Evolutionary conservation across 768 basidiomycete species (phyloP).

Genomic region (Podaxis pistillaris): DNA sequence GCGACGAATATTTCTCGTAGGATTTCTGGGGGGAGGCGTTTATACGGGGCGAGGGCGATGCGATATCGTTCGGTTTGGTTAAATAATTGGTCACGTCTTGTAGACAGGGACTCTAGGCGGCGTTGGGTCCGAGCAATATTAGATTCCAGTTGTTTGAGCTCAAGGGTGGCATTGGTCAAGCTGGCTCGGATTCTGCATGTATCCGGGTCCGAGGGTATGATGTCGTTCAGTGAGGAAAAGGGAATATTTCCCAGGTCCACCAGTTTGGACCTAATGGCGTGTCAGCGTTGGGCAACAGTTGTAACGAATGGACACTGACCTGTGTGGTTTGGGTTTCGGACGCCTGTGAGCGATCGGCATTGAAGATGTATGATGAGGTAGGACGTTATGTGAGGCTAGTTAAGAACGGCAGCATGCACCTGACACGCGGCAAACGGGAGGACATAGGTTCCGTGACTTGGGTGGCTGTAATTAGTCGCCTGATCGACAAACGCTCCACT

Average conservation of each 20-base stretch:
- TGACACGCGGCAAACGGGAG: conserved; percentile 7
- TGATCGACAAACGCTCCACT: no score
- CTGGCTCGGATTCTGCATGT: conserved; percentile 6
- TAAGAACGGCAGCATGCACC: not conserved
- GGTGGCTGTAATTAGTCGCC: not conserved
- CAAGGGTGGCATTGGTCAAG: conserved; percentile 3
- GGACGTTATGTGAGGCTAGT: not conserved
- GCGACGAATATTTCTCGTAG: conserved; percentile 19
- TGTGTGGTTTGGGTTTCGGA: not conserved
- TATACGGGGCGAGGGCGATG: conserved; percentile 21
- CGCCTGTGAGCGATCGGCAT: conserved; percentile 13
- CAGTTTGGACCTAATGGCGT: conserved; percentile 1
- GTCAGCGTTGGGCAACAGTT: not conserved
- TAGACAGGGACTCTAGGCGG: conserved; percentile 4
- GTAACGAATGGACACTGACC: not conserved
- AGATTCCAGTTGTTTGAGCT: conserved; percentile 11
- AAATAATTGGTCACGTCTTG: conserved; percentile 2
- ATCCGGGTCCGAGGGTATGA: conserved; percentile 9
- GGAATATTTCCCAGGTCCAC: conserved; percentile 9
- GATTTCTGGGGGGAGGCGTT: conserved; percentile 20
- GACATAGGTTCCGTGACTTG: conserved; percentile 8
- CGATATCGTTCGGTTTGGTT: conserved; percentile 15
- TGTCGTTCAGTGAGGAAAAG: conserved; percentile 3
- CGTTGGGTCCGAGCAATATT: conserved; percentile 11
- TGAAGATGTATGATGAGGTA: not conserved